Evolutionary conservation across 108 stramenopile genomes (phyloP), one percentile per base, ranked within the genome.

Genomic region (Bacterosira constricta): DNA sequence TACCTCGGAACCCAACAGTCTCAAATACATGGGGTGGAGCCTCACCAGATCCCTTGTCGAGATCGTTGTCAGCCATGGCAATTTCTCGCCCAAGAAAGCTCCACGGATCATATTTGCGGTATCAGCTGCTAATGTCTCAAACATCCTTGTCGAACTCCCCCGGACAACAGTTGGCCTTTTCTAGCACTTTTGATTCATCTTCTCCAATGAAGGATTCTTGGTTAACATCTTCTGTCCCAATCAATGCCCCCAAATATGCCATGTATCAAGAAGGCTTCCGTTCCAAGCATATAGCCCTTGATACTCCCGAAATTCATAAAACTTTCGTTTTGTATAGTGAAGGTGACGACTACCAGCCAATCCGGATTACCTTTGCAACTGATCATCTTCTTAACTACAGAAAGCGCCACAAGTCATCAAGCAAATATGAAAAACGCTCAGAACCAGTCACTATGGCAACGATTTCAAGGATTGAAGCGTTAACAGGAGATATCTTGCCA

Each of bases 11-110:
- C 17, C 44, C n/a, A 32, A 73, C 66, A 29, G 30, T 29, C 30
- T 67, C 71, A 5, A 59, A 45, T 27, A 63, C 18, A 21, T 73
- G 67, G 71, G 31, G 46, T 2, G 79, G 79, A 9, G 71, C 79
- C 27, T 80, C 79, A 23, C 54, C 60, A n/a, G 79, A 80, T 69
- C 79, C 79, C 31, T 60, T 60, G 18, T 80, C 79, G 13, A 67
- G 79, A 57, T 44, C 53, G 18, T 73, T 62, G 55, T 73, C 79
- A 30, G 65, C 66, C 12, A 49, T 62, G 64, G 66, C 60, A 21
- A 68, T 66, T 21, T 68, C 71, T 50, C 79, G 79, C 18, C 79
- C 71, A 34, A 66, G 79, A 29, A 68, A 67, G 60, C 66, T 80
- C 26, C 71, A 80, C 38, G 54, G 47, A 0, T 59, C 71, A 8